Evolutionary conservation across 1,284 basidiomycete genomes (phyloP).

Genomic region (Athelia psychrophila): DNA sequence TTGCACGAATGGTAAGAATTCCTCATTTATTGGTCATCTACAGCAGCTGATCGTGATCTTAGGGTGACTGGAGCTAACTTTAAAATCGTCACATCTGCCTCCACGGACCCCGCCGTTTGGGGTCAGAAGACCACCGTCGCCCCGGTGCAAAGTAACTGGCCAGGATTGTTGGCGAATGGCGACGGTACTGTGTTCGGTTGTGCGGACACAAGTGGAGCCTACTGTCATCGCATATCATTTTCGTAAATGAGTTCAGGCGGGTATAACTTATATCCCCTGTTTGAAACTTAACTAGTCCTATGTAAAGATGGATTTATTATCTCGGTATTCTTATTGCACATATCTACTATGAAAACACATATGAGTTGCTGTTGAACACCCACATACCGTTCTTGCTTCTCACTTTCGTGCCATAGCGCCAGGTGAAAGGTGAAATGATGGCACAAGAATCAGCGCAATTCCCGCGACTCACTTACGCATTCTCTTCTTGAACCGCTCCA

Average conservation of each 20-base stretch:
- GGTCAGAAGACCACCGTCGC: not conserved
- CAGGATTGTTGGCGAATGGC: not conserved
- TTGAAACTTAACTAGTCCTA: no score
- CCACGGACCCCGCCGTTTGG: not conserved
- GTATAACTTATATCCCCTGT: no score
- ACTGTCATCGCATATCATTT: not conserved
- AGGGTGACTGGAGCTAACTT: not conserved
- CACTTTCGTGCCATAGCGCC: no score
- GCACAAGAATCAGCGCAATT: not conserved
- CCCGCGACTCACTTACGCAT: constrained; percentile 61
- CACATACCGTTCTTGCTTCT: no score
- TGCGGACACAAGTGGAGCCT: not conserved
- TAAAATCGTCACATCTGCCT: not conserved
- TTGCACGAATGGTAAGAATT: not conserved
- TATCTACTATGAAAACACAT: no score
- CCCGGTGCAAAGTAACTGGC: not conserved
- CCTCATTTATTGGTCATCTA: not conserved
- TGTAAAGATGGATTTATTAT: no score
- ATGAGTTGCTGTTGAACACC: no score
- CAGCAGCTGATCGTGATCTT: not conserved
- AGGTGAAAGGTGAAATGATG: no score
- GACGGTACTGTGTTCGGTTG: not conserved
- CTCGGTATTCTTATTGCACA: no score
- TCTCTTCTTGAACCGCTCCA: constrained; percentile 86
- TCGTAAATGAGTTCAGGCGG: not conserved